Percentiles rank a stretch among this genome's conserved stretches.
Evolutionary conservation across 2,329 filamentous ascomycete species (phyloP).

Genomic region (Lachnellula arida): DNA sequence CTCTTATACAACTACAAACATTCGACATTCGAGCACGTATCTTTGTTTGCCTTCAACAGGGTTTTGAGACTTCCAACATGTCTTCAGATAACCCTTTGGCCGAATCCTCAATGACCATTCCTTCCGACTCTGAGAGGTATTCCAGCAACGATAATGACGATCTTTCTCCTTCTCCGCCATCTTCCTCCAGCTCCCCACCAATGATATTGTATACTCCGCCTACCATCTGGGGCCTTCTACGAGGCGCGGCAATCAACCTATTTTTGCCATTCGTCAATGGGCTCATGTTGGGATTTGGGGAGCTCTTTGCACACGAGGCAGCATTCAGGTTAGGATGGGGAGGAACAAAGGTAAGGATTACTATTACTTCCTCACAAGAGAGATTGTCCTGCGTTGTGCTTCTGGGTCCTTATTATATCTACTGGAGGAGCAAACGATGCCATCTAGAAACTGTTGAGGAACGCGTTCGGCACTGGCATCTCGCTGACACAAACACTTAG

Average conservation of each 20-base stretch:
- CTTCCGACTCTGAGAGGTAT: slow-evolving; percentile 80
- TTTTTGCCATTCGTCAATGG: slow-evolving; percentile 94
- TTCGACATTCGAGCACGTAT: background rate
- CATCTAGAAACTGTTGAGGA: background rate
- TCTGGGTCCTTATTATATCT: background rate
- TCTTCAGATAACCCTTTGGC: slow-evolving; percentile 57
- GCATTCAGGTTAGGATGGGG: slow-evolving; percentile 92
- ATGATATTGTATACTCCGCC: slow-evolving; percentile 86
- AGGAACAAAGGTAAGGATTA: slow-evolving; percentile 72
- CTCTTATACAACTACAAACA: background rate
- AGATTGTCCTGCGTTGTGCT: too few relatives aligned
- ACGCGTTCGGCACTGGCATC: background rate
- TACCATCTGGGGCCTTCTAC: slow-evolving; percentile 77
- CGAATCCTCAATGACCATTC: slow-evolving; percentile 72
- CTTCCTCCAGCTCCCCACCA: slow-evolving; percentile 57
- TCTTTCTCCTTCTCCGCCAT: slow-evolving; percentile 54
- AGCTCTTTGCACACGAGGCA: slow-evolving; percentile 92
- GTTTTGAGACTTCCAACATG: slow-evolving; percentile 37
- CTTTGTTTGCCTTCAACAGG: background rate
- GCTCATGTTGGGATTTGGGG: slow-evolving; percentile 96
- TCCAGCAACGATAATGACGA: slow-evolving; percentile 61
- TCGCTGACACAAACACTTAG: slow-evolving; percentile 13
- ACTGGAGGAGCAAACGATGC: too few relatives aligned
- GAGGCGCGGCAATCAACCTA: slow-evolving; percentile 93
- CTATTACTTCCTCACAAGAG: background rate